A percentile compares a stretch with the other conserved stretches of the same genome.
These are phyloP conservation scores for Ambrosia trifida DNA, from an alignment of 129 eudicot species.

Conservation along the genomic window DNA sequence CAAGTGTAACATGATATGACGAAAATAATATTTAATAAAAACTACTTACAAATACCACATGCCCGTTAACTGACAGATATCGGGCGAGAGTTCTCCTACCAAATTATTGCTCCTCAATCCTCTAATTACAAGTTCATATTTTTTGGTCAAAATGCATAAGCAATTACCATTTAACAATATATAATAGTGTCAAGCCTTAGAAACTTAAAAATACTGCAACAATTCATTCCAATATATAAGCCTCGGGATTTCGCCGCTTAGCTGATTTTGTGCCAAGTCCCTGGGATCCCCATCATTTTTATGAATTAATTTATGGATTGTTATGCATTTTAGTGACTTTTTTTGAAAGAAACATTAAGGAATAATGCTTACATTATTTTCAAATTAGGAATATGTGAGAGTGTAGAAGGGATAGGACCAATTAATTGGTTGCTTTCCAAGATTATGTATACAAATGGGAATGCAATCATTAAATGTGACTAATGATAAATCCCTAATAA, in stretches of 20 bases:
- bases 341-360: not conserved
- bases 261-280: slow-evolving; percentile 90
- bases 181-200: not conserved
- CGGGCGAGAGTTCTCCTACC: slow-evolving; percentile 79
- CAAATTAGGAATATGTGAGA: slow-evolving; percentile 93
- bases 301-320: not conserved
- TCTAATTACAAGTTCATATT: slow-evolving; percentile 31
- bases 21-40: no score
- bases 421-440: slow-evolving; percentile 80
- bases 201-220: slow-evolving; percentile 84
- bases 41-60: slow-evolving; percentile 97
- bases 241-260: slow-evolving; percentile 94
- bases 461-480: not conserved
- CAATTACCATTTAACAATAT: not conserved
- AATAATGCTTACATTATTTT: slow-evolving; percentile 65
- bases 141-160: not conserved
- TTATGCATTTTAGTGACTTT: not conserved
- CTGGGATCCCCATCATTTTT: slow-evolving; percentile 32
- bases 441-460: slow-evolving; percentile 43
- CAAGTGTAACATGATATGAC: not conserved
- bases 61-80: slow-evolving; percentile 94
- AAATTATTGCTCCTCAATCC: slow-evolving; percentile 89
- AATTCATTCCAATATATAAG: slow-evolving; percentile 98
- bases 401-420: slow-evolving; percentile 96
- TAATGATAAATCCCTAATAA: not conserved